These are phyloP conservation scores for Neurospora sp. DNA, from an alignment of 495 filamentous ascomycete genomes.

Conservation along the genomic window DNA sequence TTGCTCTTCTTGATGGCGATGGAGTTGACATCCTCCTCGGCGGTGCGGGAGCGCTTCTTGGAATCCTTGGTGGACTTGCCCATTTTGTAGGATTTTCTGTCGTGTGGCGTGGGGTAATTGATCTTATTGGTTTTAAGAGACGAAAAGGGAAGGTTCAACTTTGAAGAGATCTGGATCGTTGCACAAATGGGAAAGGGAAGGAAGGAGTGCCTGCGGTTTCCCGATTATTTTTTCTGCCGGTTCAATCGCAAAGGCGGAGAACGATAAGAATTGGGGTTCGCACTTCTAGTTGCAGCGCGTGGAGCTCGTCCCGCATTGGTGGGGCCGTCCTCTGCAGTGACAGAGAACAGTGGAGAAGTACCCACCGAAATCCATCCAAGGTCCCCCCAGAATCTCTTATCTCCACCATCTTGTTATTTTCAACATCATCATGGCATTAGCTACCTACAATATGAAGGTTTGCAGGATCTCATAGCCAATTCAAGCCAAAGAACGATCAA, in stretches of 20 bases:
- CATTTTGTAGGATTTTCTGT: slow-evolving; percentile 7
- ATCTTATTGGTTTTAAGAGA: not conserved
- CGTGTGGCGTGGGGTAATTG: not conserved
- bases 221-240: not conserved
- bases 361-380: not conserved
- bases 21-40: slow-evolving; percentile 20
- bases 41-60: slow-evolving; percentile 23
- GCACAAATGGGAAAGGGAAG: not conserved
- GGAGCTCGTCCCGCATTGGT: not conserved
- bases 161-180: not conserved
- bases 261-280: not conserved
- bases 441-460: not conserved
- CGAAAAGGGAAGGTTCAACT: not conserved
- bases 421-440: not conserved
- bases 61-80: slow-evolving; percentile 12
- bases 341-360: not conserved
- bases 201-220: not conserved
- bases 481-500: not conserved
- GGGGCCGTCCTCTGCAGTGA: not conserved
- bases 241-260: not conserved
- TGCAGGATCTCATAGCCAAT: not conserved
- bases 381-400: not conserved
- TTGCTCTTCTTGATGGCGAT: slow-evolving; percentile 27
- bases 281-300: not conserved
- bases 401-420: not conserved